phyloP scores from a whole-genome alignment of 352 stramenopile genomes.

The Aphanomyces astaci region DNA sequence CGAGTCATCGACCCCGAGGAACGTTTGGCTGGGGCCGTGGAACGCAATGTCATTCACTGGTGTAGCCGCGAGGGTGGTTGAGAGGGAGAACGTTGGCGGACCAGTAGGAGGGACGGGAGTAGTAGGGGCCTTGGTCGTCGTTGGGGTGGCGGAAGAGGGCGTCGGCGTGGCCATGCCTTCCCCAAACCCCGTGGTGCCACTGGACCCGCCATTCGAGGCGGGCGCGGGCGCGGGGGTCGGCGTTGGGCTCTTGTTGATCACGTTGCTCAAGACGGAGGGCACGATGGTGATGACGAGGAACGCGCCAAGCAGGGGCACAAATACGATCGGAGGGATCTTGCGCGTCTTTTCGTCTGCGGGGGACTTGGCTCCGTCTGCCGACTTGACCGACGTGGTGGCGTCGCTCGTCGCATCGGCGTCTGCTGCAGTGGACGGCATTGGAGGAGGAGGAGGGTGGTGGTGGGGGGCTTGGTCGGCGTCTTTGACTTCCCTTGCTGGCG shows the following conservation, averaged over 20 bases:
- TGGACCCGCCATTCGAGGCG: not conserved
- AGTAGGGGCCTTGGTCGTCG: not conserved
- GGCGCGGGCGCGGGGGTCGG: not conserved
- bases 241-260: constrained; percentile 18
- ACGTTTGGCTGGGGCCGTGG: not conserved
- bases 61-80: constrained; percentile 1
- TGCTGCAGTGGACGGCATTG: not conserved
- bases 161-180: not conserved
- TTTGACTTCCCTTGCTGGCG: not conserved
- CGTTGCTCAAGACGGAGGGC: constrained; percentile 20
- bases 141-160: not conserved
- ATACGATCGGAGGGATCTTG: constrained; percentile 21
- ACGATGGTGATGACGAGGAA: constrained; percentile 23
- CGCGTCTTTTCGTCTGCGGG: constrained; percentile 11
- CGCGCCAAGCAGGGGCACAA: constrained; percentile 20
- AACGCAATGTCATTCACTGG: constrained; percentile 2
- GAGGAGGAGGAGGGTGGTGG: not conserved
- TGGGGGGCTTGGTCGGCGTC: not conserved
- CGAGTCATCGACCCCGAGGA: constrained; percentile 3
- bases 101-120: not conserved
- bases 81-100: not conserved
- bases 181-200: not conserved
- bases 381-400: too few relatives aligned
- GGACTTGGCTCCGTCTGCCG: not conserved
- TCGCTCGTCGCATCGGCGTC: not conserved